phyloP scores from a whole-genome alignment of 805 yeast species.

The Wickerhamomyces kurtzmanii region DNA sequence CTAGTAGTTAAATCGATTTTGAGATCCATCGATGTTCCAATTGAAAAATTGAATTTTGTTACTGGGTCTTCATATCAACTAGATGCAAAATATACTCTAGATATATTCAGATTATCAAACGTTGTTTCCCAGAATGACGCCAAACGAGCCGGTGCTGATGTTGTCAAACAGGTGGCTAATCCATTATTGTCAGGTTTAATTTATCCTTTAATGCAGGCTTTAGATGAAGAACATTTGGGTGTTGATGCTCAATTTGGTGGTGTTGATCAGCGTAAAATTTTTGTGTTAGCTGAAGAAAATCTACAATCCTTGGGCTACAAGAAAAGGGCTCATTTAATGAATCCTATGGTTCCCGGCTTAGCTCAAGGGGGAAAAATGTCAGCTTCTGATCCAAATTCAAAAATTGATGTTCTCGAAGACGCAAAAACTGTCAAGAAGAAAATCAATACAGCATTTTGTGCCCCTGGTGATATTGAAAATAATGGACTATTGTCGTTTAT shows the following conservation, averaged over 20 bases:
- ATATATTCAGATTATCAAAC: constrained; percentile 78
- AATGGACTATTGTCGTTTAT: constrained; percentile 86
- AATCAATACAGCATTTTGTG: constrained; percentile 86
- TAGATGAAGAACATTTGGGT: constrained; percentile 84
- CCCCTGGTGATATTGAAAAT: constrained; percentile 87
- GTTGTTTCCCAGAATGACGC: constrained; percentile 90
- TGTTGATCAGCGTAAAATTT: constrained; percentile 96
- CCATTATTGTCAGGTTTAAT: constrained; percentile 90
- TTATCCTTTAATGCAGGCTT: constrained; percentile 97
- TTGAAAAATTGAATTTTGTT: constrained; percentile 76
- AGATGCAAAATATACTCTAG: constrained; percentile 72
- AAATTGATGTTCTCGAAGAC: constrained; percentile 86
- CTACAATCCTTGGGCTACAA: constrained; percentile 82
- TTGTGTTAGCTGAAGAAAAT: constrained; percentile 93
- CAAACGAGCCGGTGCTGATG: constrained; percentile 99
- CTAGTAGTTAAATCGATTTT: constrained; percentile 75
- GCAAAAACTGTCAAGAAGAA: constrained; percentile 86
- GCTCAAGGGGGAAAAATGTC: constrained; percentile 98
- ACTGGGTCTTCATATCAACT: constrained; percentile 89
- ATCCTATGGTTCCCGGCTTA: constrained; percentile 97
- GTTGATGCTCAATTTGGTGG: constrained; percentile 98
- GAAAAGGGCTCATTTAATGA: constrained; percentile 98
- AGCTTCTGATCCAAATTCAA: constrained; percentile 97
- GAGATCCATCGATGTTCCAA: constrained; percentile 80
- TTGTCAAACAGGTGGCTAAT: constrained; percentile 92